Percentiles rank a stretch among this genome's conserved stretches.
Evolutionary conservation across 1,139 yeast species (phyloP).

Genomic region (Zygosaccharomyces sapae): DNA sequence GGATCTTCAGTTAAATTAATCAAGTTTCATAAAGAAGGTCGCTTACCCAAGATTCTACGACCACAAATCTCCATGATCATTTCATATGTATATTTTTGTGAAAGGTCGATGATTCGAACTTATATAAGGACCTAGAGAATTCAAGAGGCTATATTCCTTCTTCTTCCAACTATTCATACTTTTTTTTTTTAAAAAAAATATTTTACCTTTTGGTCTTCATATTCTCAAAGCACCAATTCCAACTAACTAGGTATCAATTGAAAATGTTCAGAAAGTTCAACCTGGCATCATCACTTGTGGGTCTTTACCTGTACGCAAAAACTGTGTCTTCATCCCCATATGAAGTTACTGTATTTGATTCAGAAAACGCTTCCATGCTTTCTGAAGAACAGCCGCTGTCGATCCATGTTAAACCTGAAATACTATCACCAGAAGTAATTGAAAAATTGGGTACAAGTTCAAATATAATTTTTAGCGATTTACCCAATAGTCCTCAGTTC

Average conservation of each 20-base stretch:
- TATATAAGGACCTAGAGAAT: conserved; percentile 1
- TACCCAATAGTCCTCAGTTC: conserved; percentile 28
- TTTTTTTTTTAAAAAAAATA: no score
- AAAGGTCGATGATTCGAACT: neutral
- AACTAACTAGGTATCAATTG: neutral
- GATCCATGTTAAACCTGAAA: conserved; percentile 22
- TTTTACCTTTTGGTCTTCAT: neutral
- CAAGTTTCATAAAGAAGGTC: neutral
- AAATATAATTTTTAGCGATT: conserved; percentile 26
- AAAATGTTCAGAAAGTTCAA: conserved; percentile 1
- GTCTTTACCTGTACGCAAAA: neutral
- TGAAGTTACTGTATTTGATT: conserved; percentile 1
- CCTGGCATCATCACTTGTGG: conserved; percentile 2
- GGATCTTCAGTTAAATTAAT: neutral
- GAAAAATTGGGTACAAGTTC: conserved; percentile 21
- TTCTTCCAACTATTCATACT: neutral
- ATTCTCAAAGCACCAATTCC: neutral
- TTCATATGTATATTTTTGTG: conserved; percentile 3
- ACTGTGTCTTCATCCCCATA: neutral
- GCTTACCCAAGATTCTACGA: neutral
- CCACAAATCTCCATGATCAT: neutral
- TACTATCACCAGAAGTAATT: conserved; percentile 21
- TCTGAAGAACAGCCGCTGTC: conserved; percentile 14
- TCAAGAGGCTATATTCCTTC: neutral
- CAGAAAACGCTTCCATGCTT: neutral